Evolutionary conservation across 2,329 filamentous ascomycete genomes (phyloP).

Genomic region (Didymella segeticola): DNA sequence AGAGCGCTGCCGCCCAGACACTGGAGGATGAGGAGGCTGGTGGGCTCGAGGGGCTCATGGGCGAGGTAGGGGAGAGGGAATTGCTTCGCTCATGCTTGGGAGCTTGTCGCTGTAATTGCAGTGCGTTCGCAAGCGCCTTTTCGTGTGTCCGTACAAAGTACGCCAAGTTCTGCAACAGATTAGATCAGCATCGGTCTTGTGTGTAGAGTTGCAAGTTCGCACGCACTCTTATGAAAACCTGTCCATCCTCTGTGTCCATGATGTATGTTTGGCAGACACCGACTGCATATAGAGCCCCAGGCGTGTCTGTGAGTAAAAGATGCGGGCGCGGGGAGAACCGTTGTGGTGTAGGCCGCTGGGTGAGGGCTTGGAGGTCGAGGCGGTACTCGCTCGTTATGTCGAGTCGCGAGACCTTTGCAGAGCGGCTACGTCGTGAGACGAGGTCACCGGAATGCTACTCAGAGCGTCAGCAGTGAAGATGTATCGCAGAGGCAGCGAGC

Average conservation of each 20-base stretch:
- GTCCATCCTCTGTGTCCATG: slow-evolving; percentile 90
- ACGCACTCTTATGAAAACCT: slow-evolving; percentile 83
- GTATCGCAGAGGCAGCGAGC: slow-evolving; percentile 6
- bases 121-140: slow-evolving; percentile 93
- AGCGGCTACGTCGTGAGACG: slow-evolving; percentile 30
- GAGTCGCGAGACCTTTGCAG: slow-evolving; percentile 25
- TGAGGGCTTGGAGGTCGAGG: slow-evolving; percentile 12
- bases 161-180: slow-evolving; percentile 77
- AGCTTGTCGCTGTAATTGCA: slow-evolving; percentile 81
- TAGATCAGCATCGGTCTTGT: slow-evolving; percentile 44
- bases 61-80: slow-evolving; percentile 48
- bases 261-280: slow-evolving; percentile 34
- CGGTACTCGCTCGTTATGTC: slow-evolving; percentile 24
- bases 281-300: slow-evolving; percentile 44
- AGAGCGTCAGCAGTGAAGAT: slow-evolving; percentile 30
- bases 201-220: not conserved
- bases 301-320: slow-evolving; percentile 8
- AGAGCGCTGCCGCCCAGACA: slow-evolving; percentile 80
- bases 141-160: slow-evolving; percentile 97
- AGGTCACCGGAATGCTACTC: slow-evolving; percentile 28
- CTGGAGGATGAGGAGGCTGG: slow-evolving; percentile 69
- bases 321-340: slow-evolving; percentile 18
- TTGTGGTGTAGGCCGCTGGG: slow-evolving; percentile 19
- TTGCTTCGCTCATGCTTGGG: slow-evolving; percentile 67
- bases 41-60: slow-evolving; percentile 48